These are phyloP conservation scores for Claviceps paspali DNA, from an alignment of 2,329 filamentous ascomycete genomes.

Conservation along the genomic window DNA sequence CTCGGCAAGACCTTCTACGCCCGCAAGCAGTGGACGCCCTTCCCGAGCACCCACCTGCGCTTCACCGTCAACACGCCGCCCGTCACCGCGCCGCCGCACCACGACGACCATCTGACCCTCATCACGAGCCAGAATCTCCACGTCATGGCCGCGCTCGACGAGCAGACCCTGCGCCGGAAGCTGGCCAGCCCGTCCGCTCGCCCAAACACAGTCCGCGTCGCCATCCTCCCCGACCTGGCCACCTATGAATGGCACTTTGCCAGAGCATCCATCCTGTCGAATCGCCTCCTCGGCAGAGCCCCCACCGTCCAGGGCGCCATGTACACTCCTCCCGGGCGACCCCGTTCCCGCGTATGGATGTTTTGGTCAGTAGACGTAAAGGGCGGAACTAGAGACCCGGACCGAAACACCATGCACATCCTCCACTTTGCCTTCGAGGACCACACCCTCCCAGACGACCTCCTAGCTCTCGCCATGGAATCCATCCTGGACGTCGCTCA, in stretches of 20 bases:
- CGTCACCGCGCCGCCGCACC: no score
- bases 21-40: conserved; percentile 59
- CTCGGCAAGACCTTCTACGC: conserved; percentile 76
- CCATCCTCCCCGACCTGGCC: conserved; percentile 17
- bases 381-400: conserved; percentile 32
- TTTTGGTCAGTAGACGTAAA: conserved; percentile 57
- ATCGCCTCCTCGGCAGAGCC: conserved; percentile 39
- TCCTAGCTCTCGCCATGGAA: conserved; percentile 38
- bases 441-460: conserved; percentile 19
- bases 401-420: conserved; percentile 54
- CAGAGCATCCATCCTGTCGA: conserved; percentile 67
- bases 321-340: conserved; percentile 30
- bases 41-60: conserved; percentile 55
- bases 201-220: conserved; percentile 17
- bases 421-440: conserved; percentile 54
- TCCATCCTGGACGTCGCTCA: conserved; percentile 53
- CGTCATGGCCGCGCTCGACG: conserved; percentile 48
- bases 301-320: conserved; percentile 58
- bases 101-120: conserved; percentile 13
- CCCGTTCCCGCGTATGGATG: conserved; percentile 51
- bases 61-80: conserved; percentile 24
- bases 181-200: conserved; percentile 21
- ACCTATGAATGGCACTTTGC: conserved; percentile 42
- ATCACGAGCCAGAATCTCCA: conserved; percentile 47
- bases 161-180: conserved; percentile 39